Base-by-base conservation (phyloP, 2,329 filamentous ascomycete genomes). In the Arthrobotrys entomopaga region DNA sequence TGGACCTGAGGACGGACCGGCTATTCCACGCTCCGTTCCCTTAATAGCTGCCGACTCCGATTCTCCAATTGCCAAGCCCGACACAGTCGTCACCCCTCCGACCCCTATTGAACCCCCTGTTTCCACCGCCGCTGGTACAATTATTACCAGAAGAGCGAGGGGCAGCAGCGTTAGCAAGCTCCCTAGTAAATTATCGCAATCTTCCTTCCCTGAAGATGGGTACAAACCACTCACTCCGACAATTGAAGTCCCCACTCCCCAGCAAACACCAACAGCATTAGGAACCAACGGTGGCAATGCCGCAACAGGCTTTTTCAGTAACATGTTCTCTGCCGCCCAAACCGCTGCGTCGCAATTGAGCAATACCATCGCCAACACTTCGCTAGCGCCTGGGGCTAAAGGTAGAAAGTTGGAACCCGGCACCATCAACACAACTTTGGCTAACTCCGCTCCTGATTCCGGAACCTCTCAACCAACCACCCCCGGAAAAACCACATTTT, bases 251-350 rank as follows among this genome's bases (percentile, higher is more conserved):
- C 79, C 81, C 2, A 82, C 81, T 75, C 75, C 82, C 76, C 59
- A 84, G 77, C 78, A 81, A 65, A 80, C 83, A n/a, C 88, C 87
- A 74, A 84, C 86, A 78, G 79, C 87, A 38, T 84, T 86, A 29
- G 85, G 87, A 64, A 84, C 81, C 43, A 69, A 69, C 54, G 46
- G 59, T 38, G 83, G 82, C 34, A 81, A 82, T 57, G 82, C 83
- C 64, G 82, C 81, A 34, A 81, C 81, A 42, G 89, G 93, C 0
- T 98, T 99, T 83, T 98, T 99, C 82, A 96, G 92, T 3, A 93
- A 91, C 24, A 91, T 99, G 80, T 88, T 99, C 77, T 94, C 92
- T 46, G 94, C 90, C 52, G 95, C 95, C 16, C 94, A 98, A 81
- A 97, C 90, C 85, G 94, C 94, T 49, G 93, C 93, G 13, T 92